These are phyloP conservation scores for Aspergillus clavatus DNA, from an alignment of 2,329 filamentous ascomycete genomes.

Conservation along the genomic window DNA sequence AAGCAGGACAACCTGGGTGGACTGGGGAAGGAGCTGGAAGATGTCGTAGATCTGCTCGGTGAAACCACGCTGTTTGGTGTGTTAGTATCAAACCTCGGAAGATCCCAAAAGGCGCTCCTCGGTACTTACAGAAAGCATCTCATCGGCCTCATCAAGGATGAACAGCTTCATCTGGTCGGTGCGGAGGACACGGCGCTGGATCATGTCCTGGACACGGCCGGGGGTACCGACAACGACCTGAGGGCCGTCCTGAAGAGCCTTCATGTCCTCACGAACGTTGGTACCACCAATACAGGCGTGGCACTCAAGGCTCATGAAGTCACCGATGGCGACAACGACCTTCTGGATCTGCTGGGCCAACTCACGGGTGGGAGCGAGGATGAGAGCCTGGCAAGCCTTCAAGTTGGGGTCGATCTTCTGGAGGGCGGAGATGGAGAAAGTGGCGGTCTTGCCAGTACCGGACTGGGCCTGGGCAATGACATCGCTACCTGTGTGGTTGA, in stretches of 20 bases:
- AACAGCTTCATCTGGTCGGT: slow-evolving; percentile 99
- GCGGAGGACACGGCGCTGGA: slow-evolving; percentile 93
- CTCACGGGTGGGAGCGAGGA: slow-evolving; percentile 96
- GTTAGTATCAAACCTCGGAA: slow-evolving; percentile 7
- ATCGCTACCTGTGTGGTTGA: slow-evolving; percentile 67
- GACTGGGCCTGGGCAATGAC: slow-evolving; percentile 99
- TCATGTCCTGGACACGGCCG: slow-evolving; percentile 99
- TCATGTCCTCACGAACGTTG: slow-evolving; percentile 97
- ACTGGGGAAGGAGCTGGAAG: slow-evolving; percentile 97
- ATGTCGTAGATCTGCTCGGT: slow-evolving; percentile 99
- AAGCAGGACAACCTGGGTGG: slow-evolving; percentile 95
- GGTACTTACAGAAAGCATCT: slow-evolving; percentile 65
- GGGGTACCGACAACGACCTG: slow-evolving; percentile 98
- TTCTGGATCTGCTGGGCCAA: slow-evolving; percentile 99
- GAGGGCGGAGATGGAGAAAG: slow-evolving; percentile 97
- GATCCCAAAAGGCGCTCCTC: neutral
- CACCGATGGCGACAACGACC: slow-evolving; percentile 95
- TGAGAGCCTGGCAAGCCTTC: slow-evolving; percentile 97
- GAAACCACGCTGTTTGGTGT: slow-evolving; percentile 71
- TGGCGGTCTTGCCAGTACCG: slow-evolving; percentile 98
- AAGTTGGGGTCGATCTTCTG: slow-evolving; percentile 96
- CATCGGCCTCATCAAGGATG: slow-evolving; percentile 97
- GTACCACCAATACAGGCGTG: slow-evolving; percentile 99
- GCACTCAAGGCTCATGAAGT: slow-evolving; percentile 99
- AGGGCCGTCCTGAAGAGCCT: slow-evolving; percentile 89